Evolutionary conservation across 2,329 filamentous ascomycete genomes (phyloP).

Genomic region (Amesomyces nigricolor): DNA sequence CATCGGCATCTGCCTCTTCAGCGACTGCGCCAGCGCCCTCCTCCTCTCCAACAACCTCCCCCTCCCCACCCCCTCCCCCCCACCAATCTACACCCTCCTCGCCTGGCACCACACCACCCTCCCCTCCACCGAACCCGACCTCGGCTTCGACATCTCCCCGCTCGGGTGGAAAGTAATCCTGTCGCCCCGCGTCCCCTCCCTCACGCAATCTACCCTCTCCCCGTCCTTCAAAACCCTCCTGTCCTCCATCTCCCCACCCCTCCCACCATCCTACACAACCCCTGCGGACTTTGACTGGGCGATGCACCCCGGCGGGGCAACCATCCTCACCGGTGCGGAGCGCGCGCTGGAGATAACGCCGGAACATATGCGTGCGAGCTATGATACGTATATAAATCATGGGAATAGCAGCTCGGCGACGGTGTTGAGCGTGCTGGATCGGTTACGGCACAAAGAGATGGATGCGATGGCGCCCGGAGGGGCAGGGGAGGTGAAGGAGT

Average conservation of each 20-base stretch:
- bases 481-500: slow-evolving; percentile 42
- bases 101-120: slow-evolving; percentile 61
- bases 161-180: slow-evolving; percentile 63
- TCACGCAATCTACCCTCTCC: slow-evolving; percentile 47
- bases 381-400: slow-evolving; percentile 61
- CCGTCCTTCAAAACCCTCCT: slow-evolving; percentile 52
- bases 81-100: slow-evolving; percentile 50
- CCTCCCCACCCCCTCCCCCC: neutral
- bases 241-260: slow-evolving; percentile 34
- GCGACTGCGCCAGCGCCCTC: slow-evolving; percentile 62
- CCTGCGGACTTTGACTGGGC: slow-evolving; percentile 66
- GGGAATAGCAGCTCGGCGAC: slow-evolving; percentile 67
- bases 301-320: slow-evolving; percentile 63
- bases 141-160: slow-evolving; percentile 62
- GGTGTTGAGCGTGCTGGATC: slow-evolving; percentile 61
- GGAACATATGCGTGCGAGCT: slow-evolving; percentile 64
- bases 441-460: slow-evolving; percentile 55
- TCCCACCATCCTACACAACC: slow-evolving; percentile 40
- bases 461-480: slow-evolving; percentile 49
- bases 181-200: slow-evolving; percentile 53
- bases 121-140: slow-evolving; percentile 54
- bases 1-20: slow-evolving; percentile 63
- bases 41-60: slow-evolving; percentile 57
- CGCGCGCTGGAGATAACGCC: slow-evolving; percentile 50
- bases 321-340: slow-evolving; percentile 60